Percentiles rank a stretch among this genome's conserved stretches.
Conservation (phyloP, 202 grass and related monocot genomes). For the Alloteropsis angusta region DNA sequence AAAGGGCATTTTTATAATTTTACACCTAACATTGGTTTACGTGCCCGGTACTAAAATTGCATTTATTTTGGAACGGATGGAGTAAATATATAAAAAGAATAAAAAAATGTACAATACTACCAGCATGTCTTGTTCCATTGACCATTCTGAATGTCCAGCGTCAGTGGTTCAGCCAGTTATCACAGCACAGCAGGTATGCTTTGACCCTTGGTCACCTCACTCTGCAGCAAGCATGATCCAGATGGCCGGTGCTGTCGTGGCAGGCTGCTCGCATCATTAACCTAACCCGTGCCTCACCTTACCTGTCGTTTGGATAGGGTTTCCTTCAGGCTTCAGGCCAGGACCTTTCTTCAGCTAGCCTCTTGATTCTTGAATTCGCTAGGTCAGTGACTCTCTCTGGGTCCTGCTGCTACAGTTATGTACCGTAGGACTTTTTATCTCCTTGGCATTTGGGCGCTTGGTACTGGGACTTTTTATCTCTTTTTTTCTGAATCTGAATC, state of each 20-base stretch:
- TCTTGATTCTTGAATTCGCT: neutral
- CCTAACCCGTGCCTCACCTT: neutral
- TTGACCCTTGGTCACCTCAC: neutral
- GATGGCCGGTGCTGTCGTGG: neutral
- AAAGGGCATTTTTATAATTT: too few species aligned
- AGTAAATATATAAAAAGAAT: constrained; percentile 1
- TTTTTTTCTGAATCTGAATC: neutral
- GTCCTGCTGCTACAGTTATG: neutral
- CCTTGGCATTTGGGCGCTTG: neutral
- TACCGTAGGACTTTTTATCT: neutral
- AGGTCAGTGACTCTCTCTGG: neutral
- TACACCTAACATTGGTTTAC: too few species aligned
- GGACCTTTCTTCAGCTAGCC: neutral
- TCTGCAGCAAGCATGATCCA: neutral
- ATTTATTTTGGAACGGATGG: too few species aligned
- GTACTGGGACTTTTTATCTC: too few species aligned
- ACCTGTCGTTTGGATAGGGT: neutral
- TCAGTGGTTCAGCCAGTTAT: too few species aligned
- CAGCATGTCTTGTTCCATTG: neutral
- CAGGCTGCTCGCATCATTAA: constrained; percentile 15
- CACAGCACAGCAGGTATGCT: too few species aligned
- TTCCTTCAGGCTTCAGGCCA: neutral
- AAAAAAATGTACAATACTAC: neutral
- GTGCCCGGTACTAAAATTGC: too few species aligned
- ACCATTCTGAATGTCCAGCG: constrained; percentile 14